Conservation (phyloP, 2,329 filamentous ascomycete genomes). For the Pseudogymnoascus verrucosus region DNA sequence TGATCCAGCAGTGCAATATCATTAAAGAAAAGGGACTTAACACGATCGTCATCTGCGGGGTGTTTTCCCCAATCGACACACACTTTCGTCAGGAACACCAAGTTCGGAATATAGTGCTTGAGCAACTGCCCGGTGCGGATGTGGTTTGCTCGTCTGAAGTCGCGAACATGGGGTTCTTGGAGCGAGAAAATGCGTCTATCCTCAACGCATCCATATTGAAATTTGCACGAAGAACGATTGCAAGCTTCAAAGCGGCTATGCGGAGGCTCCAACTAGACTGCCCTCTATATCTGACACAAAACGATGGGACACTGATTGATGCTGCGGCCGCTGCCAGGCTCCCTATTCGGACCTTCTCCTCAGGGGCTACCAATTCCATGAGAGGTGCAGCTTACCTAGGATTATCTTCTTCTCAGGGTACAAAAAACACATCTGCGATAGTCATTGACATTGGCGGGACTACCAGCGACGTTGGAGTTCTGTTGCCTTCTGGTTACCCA, state of each 20-base stretch:
- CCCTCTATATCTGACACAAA: slow-evolving; percentile 48
- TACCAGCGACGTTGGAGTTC: slow-evolving; percentile 47
- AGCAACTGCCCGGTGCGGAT: slow-evolving; percentile 39
- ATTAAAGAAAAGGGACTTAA: slow-evolving; percentile 27
- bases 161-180: slow-evolving; percentile 41
- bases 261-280: slow-evolving; percentile 38
- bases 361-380: slow-evolving; percentile 57
- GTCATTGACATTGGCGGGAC: slow-evolving; percentile 55
- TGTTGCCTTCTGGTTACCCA: slow-evolving; percentile 50
- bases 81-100: slow-evolving; percentile 43
- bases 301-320: slow-evolving; percentile 53
- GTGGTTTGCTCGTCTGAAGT: slow-evolving; percentile 44
- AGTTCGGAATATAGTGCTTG: slow-evolving; percentile 39
- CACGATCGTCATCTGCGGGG: slow-evolving; percentile 46
- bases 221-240: slow-evolving; percentile 47
- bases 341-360: slow-evolving; percentile 55
- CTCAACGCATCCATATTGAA: slow-evolving; percentile 54
- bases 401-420: slow-evolving; percentile 16
- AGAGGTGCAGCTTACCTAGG: slow-evolving; percentile 52
- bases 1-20: slow-evolving; percentile 14
- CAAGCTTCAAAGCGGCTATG: slow-evolving; percentile 46
- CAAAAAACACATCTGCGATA: slow-evolving; percentile 19
- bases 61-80: slow-evolving; percentile 51
- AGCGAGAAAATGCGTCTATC: slow-evolving; percentile 58
- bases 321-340: slow-evolving; percentile 44